These are phyloP conservation scores for Ceriops decandra DNA, from an alignment of 345 rosid species.

Conservation along the genomic window DNA sequence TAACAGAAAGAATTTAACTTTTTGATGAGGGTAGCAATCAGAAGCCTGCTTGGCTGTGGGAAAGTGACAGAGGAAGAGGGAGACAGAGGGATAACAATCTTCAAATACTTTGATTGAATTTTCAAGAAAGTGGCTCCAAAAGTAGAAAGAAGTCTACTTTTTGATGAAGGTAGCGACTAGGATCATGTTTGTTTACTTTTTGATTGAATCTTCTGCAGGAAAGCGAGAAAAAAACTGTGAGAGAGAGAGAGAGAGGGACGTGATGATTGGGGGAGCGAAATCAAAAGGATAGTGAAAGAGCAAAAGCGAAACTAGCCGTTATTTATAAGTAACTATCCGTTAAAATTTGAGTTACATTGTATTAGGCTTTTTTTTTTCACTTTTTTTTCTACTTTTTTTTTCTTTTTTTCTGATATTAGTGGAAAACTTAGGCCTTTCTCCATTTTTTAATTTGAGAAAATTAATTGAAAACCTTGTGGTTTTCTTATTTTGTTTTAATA, in stretches of 20 bases:
- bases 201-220: not conserved
- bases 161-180: too few species aligned
- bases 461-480: too few species aligned
- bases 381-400: too few species aligned
- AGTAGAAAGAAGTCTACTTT: too few species aligned
- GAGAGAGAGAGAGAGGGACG: constrained; percentile 1
- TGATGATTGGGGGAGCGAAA: constrained; percentile 14
- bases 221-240: not conserved
- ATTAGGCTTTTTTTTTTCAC: not conserved
- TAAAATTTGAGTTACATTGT: not conserved
- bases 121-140: too few species aligned
- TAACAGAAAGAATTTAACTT: not conserved
- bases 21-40: not conserved
- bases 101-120: not conserved
- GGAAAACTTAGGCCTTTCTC: too few species aligned
- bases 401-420: too few species aligned
- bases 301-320: constrained; percentile 26
- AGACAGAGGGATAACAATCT: not conserved
- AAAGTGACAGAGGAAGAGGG: not conserved
- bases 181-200: not conserved
- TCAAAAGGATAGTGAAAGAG: not conserved
- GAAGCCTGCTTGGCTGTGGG: not conserved
- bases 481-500: too few species aligned
- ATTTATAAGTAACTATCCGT: constrained; percentile 27
- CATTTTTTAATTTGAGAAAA: too few species aligned